A percentile compares a stretch with the other conserved stretches of the same genome.
Evolutionary conservation across 2,329 filamentous ascomycete genomes (phyloP).

Genomic region (Raffaelea deltoideospora): DNA sequence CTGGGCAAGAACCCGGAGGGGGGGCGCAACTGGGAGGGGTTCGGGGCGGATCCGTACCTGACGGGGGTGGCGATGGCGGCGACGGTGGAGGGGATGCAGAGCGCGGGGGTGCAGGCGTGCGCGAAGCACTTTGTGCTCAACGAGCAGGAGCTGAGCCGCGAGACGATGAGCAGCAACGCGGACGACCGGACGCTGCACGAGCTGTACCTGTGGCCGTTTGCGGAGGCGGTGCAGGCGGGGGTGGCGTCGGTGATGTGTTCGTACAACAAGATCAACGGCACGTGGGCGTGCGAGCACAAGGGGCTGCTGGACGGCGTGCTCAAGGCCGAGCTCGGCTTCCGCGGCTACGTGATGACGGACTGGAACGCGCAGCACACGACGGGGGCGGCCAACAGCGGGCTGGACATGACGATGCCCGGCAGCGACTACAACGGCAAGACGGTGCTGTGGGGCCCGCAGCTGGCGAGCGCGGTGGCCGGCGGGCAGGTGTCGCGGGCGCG

Average conservation of each 20-base stretch:
- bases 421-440: conserved; percentile 37
- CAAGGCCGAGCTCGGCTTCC: conserved; percentile 61
- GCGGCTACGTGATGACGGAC: conserved; percentile 30
- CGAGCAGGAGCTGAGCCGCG: conserved; percentile 22
- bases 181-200: conserved; percentile 55
- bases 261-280: conserved; percentile 57
- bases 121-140: conserved; percentile 18
- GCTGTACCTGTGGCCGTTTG: conserved; percentile 52
- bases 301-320: conserved; percentile 44
- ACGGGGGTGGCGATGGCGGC: conserved; percentile 49
- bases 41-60: conserved; percentile 51
- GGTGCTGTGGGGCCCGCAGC: conserved; percentile 38
- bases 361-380: conserved; percentile 68
- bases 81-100: conserved; percentile 53
- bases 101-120: conserved; percentile 25
- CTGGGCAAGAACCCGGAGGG: conserved; percentile 49
- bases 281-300: conserved; percentile 52
- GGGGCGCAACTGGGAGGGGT: conserved; percentile 46
- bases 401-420: conserved; percentile 77
- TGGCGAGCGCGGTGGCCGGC: conserved; percentile 37
- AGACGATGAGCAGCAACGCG: conserved; percentile 38
- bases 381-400: conserved; percentile 47
- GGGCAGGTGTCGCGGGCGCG: conserved; percentile 42
- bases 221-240: conserved; percentile 50
- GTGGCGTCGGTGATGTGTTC: conserved; percentile 57